Conservation (phyloP, 1,284 basidiomycete species). For the Phylloboletellus chloephorus region DNA sequence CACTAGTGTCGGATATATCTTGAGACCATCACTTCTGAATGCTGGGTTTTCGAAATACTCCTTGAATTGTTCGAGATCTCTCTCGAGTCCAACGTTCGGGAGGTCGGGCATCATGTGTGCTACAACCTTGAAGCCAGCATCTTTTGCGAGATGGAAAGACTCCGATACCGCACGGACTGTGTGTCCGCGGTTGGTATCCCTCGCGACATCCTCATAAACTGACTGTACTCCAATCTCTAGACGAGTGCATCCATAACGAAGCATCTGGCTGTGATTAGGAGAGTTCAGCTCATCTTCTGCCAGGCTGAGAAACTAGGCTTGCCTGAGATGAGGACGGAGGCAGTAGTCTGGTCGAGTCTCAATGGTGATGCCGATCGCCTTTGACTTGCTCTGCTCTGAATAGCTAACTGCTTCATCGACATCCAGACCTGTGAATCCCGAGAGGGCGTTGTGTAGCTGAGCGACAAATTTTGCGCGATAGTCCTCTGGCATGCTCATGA, state of each 20-base stretch:
- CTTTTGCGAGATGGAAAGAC: conserved; percentile 97
- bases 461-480: conserved; percentile 94
- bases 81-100: conserved; percentile 95
- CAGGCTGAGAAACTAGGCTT: conserved; percentile 12
- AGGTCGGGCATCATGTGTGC: conserved; percentile 99
- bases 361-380: conserved; percentile 98
- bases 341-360: conserved; percentile 99
- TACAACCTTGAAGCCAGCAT: conserved; percentile 99
- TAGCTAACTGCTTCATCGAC: conserved; percentile 97
- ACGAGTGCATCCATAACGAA: conserved; percentile 96
- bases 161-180: conserved; percentile 97
- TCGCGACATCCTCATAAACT: conserved; percentile 98
- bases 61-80: conserved; percentile 98
- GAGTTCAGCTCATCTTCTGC: conserved; percentile 1
- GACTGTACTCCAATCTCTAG: conserved; percentile 99
- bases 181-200: conserved; percentile 97
- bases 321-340: conserved; percentile 91
- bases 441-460: conserved; percentile 95
- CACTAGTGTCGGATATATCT: conserved; percentile 97
- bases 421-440: conserved; percentile 89
- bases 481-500: conserved; percentile 98
- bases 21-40: conserved; percentile 95
- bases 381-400: conserved; percentile 95
- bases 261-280: conserved; percentile 76
- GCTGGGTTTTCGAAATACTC: conserved; percentile 98